These are phyloP conservation scores for Asterochloris sp. DNA, from an alignment of 139 green algal genomes.

Conservation along the genomic window DNA sequence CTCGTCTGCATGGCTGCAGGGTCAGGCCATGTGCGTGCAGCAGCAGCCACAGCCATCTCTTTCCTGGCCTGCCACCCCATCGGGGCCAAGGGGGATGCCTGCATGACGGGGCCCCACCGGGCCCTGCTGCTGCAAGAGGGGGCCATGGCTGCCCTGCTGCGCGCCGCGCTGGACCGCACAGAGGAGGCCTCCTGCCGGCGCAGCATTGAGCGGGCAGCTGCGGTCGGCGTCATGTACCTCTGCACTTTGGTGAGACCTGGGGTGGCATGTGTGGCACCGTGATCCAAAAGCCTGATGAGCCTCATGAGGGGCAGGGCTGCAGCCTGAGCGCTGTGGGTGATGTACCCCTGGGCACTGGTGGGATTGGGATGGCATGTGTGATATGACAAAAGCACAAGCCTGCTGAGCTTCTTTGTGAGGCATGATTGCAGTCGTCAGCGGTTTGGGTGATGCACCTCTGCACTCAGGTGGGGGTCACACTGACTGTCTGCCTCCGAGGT, in stretches of 20 bases:
- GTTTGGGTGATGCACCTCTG: too few species aligned
- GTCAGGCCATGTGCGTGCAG: constrained; percentile 55
- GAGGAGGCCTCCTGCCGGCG: constrained; percentile 46
- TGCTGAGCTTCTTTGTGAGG: too few species aligned
- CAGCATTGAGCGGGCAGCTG: constrained; percentile 66
- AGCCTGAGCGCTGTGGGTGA: too few species aligned
- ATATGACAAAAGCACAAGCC: too few species aligned
- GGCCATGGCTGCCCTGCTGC: constrained; percentile 40
- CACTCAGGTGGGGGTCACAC: too few species aligned
- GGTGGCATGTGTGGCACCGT: too few species aligned
- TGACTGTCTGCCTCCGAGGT: too few species aligned
- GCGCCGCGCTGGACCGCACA: constrained; percentile 49
- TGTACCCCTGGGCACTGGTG: too few species aligned
- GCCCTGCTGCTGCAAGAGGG: constrained; percentile 34
- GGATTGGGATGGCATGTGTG: too few species aligned
- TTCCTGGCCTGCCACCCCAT: constrained; percentile 73
- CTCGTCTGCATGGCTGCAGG: background rate
- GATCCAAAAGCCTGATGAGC: too few species aligned
- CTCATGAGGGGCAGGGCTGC: too few species aligned
- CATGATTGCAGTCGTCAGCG: too few species aligned
- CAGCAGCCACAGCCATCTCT: constrained; percentile 59
- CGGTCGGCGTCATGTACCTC: constrained; percentile 75
- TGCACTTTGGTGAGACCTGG: constrained; percentile 53
- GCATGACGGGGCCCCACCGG: constrained; percentile 50
- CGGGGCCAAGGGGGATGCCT: constrained; percentile 52